phyloP scores from a whole-genome alignment of 495 filamentous ascomycete genomes.

The Aspergillus sclerotiicarbonarius region DNA sequence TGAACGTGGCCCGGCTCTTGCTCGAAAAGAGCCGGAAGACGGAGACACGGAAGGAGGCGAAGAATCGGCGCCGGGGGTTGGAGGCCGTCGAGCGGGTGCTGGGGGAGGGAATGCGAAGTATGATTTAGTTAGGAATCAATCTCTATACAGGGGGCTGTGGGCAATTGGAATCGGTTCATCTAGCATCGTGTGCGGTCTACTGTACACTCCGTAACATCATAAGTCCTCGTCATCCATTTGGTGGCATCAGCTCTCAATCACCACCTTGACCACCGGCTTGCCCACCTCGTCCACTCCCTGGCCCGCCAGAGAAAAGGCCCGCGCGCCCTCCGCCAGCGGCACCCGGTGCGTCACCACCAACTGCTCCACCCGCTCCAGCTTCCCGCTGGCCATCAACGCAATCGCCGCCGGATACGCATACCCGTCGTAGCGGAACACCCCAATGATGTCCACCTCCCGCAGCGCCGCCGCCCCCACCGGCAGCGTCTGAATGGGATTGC shows the following conservation, averaged over 20 bases:
- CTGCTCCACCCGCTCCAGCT: constrained; percentile 52
- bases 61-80: too few species aligned
- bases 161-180: too few species aligned
- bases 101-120: too few species aligned
- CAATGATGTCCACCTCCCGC: constrained; percentile 85
- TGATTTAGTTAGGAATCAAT: too few species aligned
- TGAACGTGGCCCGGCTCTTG: too few species aligned
- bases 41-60: too few species aligned
- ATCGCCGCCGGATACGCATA: constrained; percentile 79
- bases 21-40: too few species aligned
- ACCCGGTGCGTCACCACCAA: constrained; percentile 76
- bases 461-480: constrained; percentile 82
- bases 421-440: constrained; percentile 89
- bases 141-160: too few species aligned
- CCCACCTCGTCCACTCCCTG: constrained; percentile 74
- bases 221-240: not conserved
- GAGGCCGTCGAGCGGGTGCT: too few species aligned
- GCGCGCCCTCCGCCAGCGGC: constrained; percentile 60
- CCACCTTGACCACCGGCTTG: constrained; percentile 79
- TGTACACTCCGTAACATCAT: not conserved
- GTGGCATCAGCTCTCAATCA: constrained; percentile 54
- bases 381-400: constrained; percentile 61
- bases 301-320: constrained; percentile 80
- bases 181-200: too few species aligned
- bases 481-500: constrained; percentile 83